A percentile compares a stretch with the other conserved stretches of the same genome.
Evolutionary conservation across 176 grass and related monocot species (phyloP).

Genomic region (Luzula sylvatica): DNA sequence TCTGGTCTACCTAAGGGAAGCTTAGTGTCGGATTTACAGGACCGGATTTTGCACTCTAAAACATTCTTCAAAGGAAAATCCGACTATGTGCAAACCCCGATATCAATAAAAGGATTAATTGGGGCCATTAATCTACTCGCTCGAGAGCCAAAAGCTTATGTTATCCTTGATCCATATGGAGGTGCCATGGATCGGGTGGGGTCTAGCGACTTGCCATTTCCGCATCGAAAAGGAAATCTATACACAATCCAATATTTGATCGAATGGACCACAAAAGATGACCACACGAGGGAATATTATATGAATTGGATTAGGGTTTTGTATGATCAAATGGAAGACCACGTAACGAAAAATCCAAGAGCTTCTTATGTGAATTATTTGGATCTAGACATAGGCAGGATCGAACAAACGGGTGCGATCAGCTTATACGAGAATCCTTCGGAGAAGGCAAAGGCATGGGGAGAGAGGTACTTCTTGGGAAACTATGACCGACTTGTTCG

Average conservation of each 20-base stretch:
- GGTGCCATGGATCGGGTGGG: slow-evolving; percentile 44
- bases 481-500: slow-evolving; percentile 55
- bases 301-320: slow-evolving; percentile 41
- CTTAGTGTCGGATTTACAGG: slow-evolving; percentile 20
- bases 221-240: slow-evolving; percentile 55
- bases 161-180: slow-evolving; percentile 75
- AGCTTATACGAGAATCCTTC: background rate
- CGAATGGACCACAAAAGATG: slow-evolving; percentile 24
- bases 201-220: slow-evolving; percentile 37
- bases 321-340: slow-evolving; percentile 36
- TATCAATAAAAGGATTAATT: background rate
- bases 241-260: slow-evolving; percentile 49
- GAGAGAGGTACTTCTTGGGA: slow-evolving; percentile 49
- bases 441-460: slow-evolving; percentile 34
- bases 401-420: background rate
- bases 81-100: slow-evolving; percentile 43
- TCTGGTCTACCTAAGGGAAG: slow-evolving; percentile 41
- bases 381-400: slow-evolving; percentile 60
- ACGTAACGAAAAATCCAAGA: slow-evolving; percentile 30
- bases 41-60: slow-evolving; percentile 36
- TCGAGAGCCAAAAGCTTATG: slow-evolving; percentile 43
- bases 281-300: slow-evolving; percentile 11
- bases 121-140: slow-evolving; percentile 16
- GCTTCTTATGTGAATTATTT: slow-evolving; percentile 66
- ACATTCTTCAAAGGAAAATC: slow-evolving; percentile 80